phyloP scores from a whole-genome alignment of 108 stramenopile genomes.

The Fistulifera solaris region DNA sequence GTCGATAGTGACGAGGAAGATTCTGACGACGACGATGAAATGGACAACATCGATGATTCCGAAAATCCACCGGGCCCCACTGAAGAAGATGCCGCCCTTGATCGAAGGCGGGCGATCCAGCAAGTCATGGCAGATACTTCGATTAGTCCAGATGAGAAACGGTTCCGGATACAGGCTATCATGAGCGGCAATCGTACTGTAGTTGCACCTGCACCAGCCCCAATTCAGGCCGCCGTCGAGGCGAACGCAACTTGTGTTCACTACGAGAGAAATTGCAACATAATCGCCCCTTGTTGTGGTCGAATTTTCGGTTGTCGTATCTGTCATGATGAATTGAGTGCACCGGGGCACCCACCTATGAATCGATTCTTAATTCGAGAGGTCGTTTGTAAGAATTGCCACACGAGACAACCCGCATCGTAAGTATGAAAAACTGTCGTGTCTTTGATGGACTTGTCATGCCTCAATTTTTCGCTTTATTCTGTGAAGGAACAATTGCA shows the following conservation, averaged over 20 bases:
- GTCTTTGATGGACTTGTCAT: no score
- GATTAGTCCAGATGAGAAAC: constrained; percentile 52
- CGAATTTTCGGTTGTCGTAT: constrained; percentile 78
- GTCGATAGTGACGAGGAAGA: constrained; percentile 2
- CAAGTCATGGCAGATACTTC: constrained; percentile 61
- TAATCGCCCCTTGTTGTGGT: constrained; percentile 75
- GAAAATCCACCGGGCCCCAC: constrained; percentile 6
- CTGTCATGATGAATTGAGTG: constrained; percentile 75
- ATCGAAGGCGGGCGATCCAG: constrained; percentile 65
- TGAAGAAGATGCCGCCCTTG: constrained; percentile 51
- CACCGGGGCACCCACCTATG: constrained; percentile 63
- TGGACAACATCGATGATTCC: constrained; percentile 4
- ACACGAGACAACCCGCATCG: constrained; percentile 51
- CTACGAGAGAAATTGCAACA: constrained; percentile 71
- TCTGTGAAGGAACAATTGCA: constrained; percentile 56
- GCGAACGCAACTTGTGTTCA: constrained; percentile 46
- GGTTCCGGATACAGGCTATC: constrained; percentile 58
- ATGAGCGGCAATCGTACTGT: constrained; percentile 60
- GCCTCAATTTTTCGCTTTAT: constrained; percentile 6
- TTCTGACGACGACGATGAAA: constrained; percentile 6
- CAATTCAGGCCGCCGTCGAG: constrained; percentile 28
- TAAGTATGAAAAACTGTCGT: constrained; percentile 18
- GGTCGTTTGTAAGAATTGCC: constrained; percentile 71
- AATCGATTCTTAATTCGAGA: constrained; percentile 69
- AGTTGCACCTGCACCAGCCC: constrained; percentile 29